Base-by-base conservation (phyloP, 2,329 filamentous ascomycete species). In the Kalmusia sp. region DNA sequence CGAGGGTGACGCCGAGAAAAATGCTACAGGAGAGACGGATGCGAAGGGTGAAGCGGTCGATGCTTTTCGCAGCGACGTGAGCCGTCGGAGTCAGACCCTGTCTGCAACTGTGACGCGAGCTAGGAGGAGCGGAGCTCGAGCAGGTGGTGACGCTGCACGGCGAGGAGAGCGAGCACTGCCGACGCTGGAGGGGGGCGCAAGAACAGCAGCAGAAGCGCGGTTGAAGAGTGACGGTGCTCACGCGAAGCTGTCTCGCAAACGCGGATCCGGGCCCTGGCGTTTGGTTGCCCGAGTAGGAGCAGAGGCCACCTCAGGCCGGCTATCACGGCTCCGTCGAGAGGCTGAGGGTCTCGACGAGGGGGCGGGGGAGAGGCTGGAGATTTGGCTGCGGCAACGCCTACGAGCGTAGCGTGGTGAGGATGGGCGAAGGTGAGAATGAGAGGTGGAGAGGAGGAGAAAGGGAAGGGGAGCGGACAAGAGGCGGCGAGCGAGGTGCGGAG, bases 231-330 rank as follows among this genome's bases (percentile, higher is more conserved):
- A 27, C 27, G 48, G 34, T 3, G 40, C 6, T 28, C 38, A 28
- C 40, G 31, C 39, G 39, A 15, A 52, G 53, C 37, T 46, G 35
- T 45, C 31, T 21, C 7, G 31, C 43, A 49, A 45, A 49, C 33
- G 40, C n/a, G 51, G 48, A 51, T 21, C 34, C 46, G 14, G 39
- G 24, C 33, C 28, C 38, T 30, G 31, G 19, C 35, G 50, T 19
- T 51, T 11, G 56, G 54, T 58, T 55, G 58, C 55, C 54, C 44
- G 52, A 55, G 55, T 41, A 33, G 34, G 52, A 45, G 58, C 59
- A 61, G 52, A 45, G 52, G 54, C 52, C 54, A 62, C 55, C 53
- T 50, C 52, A 57, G 56, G 51, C 54, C 50, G 52, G 54, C 51
- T 57, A 52, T 56, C 40, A 44, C 48, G 46, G 51, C 44, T 51